These are phyloP conservation scores for Silene coronaria DNA, from an alignment of 179 eudicot genomes.

Conservation along the genomic window DNA sequence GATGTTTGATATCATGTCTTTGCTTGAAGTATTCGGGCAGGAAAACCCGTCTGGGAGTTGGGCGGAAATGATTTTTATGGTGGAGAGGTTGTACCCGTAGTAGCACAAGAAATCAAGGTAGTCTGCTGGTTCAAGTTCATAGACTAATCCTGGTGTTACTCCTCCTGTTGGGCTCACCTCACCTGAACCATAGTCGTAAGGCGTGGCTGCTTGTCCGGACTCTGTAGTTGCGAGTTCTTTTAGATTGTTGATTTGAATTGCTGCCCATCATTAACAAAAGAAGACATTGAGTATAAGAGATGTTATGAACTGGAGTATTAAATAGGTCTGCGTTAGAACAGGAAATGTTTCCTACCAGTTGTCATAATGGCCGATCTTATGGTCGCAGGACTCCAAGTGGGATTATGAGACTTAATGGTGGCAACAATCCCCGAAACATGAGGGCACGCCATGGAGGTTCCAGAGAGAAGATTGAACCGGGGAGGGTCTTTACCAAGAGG, in stretches of 20 bases:
- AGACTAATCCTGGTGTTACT: slow-evolving; percentile 56
- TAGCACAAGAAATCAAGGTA: slow-evolving; percentile 52
- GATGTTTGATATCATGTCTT: slow-evolving; percentile 46
- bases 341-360: slow-evolving; percentile 33
- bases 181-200: slow-evolving; percentile 66
- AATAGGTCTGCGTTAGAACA: no score
- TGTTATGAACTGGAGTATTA: no score
- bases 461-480: slow-evolving; percentile 42
- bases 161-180: slow-evolving; percentile 46
- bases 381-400: slow-evolving; percentile 55
- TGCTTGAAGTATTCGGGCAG: slow-evolving; percentile 37
- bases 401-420: slow-evolving; percentile 45
- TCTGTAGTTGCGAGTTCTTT: slow-evolving; percentile 37
- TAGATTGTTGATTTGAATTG: slow-evolving; percentile 48
- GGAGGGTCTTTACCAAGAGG: slow-evolving; percentile 39
- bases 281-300: no score
- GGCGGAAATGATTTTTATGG: slow-evolving; percentile 40
- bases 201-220: slow-evolving; percentile 46
- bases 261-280: no score
- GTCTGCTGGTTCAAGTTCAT: slow-evolving; percentile 41
- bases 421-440: slow-evolving; percentile 67
- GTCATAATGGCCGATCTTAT: slow-evolving; percentile 72
- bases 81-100: slow-evolving; percentile 40
- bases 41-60: slow-evolving; percentile 38
- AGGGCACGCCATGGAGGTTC: slow-evolving; percentile 74